Conservation (phyloP, 2,329 filamentous ascomycete genomes). For the Colletotrichum siamense region DNA sequence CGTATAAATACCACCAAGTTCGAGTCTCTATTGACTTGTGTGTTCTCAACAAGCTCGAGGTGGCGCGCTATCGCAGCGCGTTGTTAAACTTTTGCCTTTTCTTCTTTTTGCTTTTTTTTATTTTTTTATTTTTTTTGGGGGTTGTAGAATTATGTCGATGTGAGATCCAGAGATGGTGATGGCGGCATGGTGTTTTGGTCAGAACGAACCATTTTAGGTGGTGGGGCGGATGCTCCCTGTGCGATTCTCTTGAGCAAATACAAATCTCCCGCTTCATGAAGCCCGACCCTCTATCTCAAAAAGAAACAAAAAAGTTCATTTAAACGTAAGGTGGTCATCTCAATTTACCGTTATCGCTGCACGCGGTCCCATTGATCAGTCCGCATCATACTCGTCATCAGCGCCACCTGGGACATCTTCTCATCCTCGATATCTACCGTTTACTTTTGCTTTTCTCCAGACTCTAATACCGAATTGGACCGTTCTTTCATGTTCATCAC, state of each 20-base stretch:
- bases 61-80: not conserved
- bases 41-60: not conserved
- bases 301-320: not conserved
- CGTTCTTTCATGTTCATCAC: not conserved
- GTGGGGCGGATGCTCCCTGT: not conserved
- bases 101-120: not conserved
- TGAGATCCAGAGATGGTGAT: not conserved
- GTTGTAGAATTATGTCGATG: not conserved
- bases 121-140: not conserved
- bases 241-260: not conserved
- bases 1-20: not conserved
- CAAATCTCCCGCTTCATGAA: not conserved
- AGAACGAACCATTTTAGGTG: not conserved
- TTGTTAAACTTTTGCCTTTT: not conserved
- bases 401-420: not conserved
- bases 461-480: not conserved
- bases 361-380: not conserved
- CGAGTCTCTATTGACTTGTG: not conserved
- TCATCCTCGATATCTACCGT: not conserved
- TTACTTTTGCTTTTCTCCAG: not conserved
- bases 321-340: not conserved
- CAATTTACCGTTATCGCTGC: not conserved
- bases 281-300: not conserved
- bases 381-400: not conserved
- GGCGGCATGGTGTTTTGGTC: not conserved